Base-by-base conservation (phyloP, 1,284 basidiomycete genomes). In the Boletus mariae region DNA sequence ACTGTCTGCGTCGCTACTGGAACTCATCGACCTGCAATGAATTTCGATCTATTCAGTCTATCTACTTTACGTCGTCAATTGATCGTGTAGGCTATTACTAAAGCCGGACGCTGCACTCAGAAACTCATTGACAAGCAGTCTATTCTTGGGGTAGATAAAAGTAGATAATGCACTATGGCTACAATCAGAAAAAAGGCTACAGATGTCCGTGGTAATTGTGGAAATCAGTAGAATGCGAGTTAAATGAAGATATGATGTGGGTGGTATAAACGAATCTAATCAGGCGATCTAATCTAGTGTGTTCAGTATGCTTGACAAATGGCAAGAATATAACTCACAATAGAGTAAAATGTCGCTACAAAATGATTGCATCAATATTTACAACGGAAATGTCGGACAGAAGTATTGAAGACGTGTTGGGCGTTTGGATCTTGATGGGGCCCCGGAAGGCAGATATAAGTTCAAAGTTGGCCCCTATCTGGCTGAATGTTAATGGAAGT, bases 311-410 rank as follows among this genome's bases (percentile, higher is more conserved):
- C 20, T 6, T 10, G 13, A 12, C 11, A 31, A 20, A 45, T 10
- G 29, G 35, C 9, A 13, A 37, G 26, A 11, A 37, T 5, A 11
- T 7, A 10, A 46, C 63, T 52, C 32, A 64, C 53, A 23, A 53
- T 37, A 32, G 2, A 41, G 15, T n/a, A 28, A 29, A 29, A 28
- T 20, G n/a, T 20, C 17, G 34, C 34, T 38, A 38, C 20, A 20
- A 20, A 20, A 20, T 2, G 20, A 20, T 20, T 20, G 20, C 20
- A 20, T 20, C 20, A 20, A 20, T 20, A 20, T 20, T 20, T 20
- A 20, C 20, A 20, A 20, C 20, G 20, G 20, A 20, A 20, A 20
- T 20, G 20, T 20, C 2, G 20, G 20, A 20, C 20, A 20, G 20
- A 20, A 20, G 20, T 20, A 20, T 20, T 20, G 20, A 20, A 23